phyloP scores from a whole-genome alignment of 75 land plant species.

The Chamaecyparis obtusa region DNA sequence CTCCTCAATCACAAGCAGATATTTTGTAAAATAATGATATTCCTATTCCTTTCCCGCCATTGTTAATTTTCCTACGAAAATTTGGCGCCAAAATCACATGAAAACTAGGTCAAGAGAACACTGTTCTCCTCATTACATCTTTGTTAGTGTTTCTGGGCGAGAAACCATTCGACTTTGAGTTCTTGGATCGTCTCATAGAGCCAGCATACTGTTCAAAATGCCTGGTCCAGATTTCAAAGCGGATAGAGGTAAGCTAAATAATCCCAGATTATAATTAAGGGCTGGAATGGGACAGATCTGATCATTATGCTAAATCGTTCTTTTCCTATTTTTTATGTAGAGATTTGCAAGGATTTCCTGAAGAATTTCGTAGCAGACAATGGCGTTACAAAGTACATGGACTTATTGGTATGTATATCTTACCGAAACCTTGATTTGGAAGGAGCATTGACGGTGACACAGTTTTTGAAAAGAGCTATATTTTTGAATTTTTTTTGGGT shows the following conservation, averaged over 20 bases:
- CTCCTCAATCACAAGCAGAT: no score
- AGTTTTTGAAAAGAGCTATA: neutral
- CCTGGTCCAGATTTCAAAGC: conserved; percentile 38
- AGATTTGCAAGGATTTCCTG: conserved; percentile 76
- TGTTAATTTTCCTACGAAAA: neutral
- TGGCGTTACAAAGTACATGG: conserved; percentile 83
- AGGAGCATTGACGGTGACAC: neutral
- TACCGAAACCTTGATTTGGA: neutral
- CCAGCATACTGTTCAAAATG: neutral
- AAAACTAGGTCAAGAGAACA: neutral
- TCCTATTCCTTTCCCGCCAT: neutral
- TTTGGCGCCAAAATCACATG: neutral
- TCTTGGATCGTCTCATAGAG: neutral
- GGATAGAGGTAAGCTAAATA: conserved; percentile 35
- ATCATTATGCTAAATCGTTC: neutral
- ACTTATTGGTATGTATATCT: conserved; percentile 57
- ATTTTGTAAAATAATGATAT: no score
- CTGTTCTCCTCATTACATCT: neutral
- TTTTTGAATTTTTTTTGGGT: neutral
- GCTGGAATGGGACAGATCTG: neutral
- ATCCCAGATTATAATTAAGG: neutral
- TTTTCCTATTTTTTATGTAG: conserved; percentile 29
- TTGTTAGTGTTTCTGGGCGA: neutral
- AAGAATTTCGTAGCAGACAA: conserved; percentile 56
- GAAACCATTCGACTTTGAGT: neutral